These are phyloP conservation scores for Aspergillus spinulosporus DNA, from an alignment of 2,329 filamentous ascomycete species.

Conservation along the genomic window DNA sequence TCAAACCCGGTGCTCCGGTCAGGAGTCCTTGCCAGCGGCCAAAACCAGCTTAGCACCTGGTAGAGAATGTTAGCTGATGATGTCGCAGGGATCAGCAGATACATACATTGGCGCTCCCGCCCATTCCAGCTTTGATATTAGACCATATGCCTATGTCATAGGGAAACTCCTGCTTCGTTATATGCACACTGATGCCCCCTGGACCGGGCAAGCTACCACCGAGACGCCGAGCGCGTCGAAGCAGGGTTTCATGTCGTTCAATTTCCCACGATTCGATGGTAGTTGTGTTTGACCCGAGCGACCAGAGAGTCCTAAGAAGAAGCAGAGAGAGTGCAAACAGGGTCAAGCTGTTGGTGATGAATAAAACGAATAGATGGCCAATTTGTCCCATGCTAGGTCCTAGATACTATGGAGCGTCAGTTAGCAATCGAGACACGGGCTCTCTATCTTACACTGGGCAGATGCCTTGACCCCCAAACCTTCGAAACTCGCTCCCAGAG, in stretches of 20 bases:
- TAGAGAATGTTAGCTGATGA: neutral
- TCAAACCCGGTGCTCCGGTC: constrained; percentile 47
- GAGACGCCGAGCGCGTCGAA: constrained; percentile 49
- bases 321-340: constrained; percentile 58
- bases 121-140: constrained; percentile 63
- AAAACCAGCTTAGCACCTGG: constrained; percentile 58
- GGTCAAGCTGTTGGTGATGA: constrained; percentile 57
- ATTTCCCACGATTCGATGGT: constrained; percentile 67
- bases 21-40: constrained; percentile 58
- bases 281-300: constrained; percentile 58
- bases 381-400: constrained; percentile 57
- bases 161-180: constrained; percentile 63
- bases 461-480: constrained; percentile 56
- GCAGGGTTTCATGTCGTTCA: constrained; percentile 49
- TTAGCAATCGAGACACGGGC: neutral
- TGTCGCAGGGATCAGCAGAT: no score
- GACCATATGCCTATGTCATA: constrained; percentile 65
- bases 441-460: constrained; percentile 54
- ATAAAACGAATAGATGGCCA: constrained; percentile 56
- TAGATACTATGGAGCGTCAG: constrained; percentile 50
- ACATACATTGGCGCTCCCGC: constrained; percentile 49
- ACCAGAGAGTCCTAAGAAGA: constrained; percentile 56
- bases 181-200: constrained; percentile 55
- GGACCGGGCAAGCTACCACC: constrained; percentile 61
- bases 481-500: constrained; percentile 53